Base-by-base conservation (phyloP, 1,284 basidiomycete species). In the Austropuccinia psidii region DNA sequence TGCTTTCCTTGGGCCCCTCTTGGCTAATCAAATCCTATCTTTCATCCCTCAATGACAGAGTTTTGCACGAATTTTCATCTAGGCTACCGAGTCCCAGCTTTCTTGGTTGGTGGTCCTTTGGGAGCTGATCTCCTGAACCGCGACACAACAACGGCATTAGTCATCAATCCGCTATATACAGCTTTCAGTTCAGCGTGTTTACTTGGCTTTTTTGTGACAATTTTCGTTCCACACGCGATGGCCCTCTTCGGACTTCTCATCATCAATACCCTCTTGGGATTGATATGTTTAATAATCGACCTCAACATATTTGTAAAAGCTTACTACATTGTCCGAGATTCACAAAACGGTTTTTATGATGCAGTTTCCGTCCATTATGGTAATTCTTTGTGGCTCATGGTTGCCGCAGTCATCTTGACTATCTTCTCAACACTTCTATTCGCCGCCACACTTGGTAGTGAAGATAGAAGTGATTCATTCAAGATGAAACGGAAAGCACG, bases 111-210 rank as follows among this genome's bases (percentile, higher is more conserved):
- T 17, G 65, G 65, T 5, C 65, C 65, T 1, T 8, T 55, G 2
- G 65, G 65, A 41, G 11, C 45, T 2, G 65, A 67, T 17, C 45
- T 67, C 19, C 47, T 67, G 7, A 55, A 39, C 37, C 19, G 37
- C 52, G 21, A 41, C 11, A 41, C 65, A 2, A 54, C 65, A 5
- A 67, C 65, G 11, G 49, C 65, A 3, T 41, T 67, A 11, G 65
- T 67, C 8, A 67, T 67, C 65, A 67, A 67, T 29, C 65, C 65
- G 37, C 7, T 67, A 9, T 67, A 54, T 52, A 67, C 65, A 6
- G 65, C 65, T 9, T 67, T 67, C 37, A 67, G 65, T 31, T n/a
- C 50, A 9, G 9, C 21, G 1, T 55, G 50, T 55, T 24, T 67
- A 9, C n/a, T 43, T 11, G 50, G 24, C 13, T 67, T 67, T 29